These are phyloP conservation scores for Nicotiana tomentosiformis DNA, from an alignment of 257 asterid genomes.

Conservation along the genomic window DNA sequence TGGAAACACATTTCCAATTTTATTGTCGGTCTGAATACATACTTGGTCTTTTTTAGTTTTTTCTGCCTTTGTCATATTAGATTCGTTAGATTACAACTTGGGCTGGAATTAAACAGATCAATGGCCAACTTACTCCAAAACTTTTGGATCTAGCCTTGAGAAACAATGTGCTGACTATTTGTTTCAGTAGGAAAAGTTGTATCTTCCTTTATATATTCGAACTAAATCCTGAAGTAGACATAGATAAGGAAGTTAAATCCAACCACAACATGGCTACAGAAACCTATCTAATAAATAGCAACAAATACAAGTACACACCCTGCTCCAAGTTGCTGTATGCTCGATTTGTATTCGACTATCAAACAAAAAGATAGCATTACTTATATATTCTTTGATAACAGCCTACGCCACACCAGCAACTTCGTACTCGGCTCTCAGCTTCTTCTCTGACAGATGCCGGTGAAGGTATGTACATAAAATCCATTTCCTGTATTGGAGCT, in stretches of 20 bases:
- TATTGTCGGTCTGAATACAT: neutral
- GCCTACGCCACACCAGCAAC: constrained; percentile 79
- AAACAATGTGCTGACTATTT: neutral
- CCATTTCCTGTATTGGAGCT: neutral
- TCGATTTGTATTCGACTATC: neutral
- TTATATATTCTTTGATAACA: constrained; percentile 11
- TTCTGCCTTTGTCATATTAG: neutral
- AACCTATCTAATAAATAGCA: neutral
- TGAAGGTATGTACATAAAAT: constrained; percentile 37
- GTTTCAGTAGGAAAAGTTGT: neutral
- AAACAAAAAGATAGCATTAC: neutral
- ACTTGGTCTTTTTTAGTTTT: neutral
- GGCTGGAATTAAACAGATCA: neutral
- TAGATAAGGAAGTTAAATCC: neutral
- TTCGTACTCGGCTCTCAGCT: constrained; percentile 49
- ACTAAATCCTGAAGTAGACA: neutral
- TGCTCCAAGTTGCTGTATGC: neutral
- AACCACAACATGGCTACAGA: neutral
- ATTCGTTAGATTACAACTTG: neutral
- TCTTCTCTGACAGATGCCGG: constrained; percentile 28
- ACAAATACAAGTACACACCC: neutral
- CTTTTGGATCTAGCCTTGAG: neutral
- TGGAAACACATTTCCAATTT: neutral
- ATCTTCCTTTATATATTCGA: neutral
- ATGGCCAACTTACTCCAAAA: neutral